Evolutionary conservation across 495 filamentous ascomycete genomes (phyloP).

Genomic region (Immersiella caudata): DNA sequence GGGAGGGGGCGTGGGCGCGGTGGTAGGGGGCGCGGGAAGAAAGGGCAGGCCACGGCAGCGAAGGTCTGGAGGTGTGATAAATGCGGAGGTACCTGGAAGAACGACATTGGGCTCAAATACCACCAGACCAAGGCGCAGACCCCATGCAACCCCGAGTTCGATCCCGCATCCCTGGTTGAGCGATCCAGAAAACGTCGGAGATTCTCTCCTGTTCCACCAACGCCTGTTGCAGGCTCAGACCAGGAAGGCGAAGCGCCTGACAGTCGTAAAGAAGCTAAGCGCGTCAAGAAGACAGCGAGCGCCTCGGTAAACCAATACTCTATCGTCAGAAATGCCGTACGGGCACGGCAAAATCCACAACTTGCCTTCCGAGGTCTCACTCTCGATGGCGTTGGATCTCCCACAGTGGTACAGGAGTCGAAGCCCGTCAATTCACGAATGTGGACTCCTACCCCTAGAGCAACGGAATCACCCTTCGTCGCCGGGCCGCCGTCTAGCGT

Average conservation of each 20-base stretch:
- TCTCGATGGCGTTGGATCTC: background rate
- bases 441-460: background rate
- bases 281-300: conserved; percentile 11
- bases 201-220: conserved; percentile 27
- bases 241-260: conserved; percentile 40
- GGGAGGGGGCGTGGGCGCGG: conserved; percentile 26
- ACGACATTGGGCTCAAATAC: conserved; percentile 56
- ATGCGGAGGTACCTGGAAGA: conserved; percentile 55
- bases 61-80: conserved; percentile 48
- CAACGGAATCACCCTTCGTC: background rate
- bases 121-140: conserved; percentile 52
- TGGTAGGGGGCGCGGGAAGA: conserved; percentile 19
- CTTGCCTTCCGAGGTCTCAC: conserved; percentile 7
- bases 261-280: conserved; percentile 18
- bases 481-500: background rate
- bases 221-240: conserved; percentile 36
- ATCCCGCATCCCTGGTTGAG: conserved; percentile 35
- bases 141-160: conserved; percentile 54
- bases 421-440: background rate
- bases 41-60: conserved; percentile 15
- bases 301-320: background rate
- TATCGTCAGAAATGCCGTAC: conserved; percentile 1
- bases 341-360: conserved; percentile 6
- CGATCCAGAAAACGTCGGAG: conserved; percentile 31
- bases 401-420: background rate